Percentiles rank a stretch among this genome's conserved stretches.
Conservation (phyloP, 2,329 filamentous ascomycete species). For the Alternaria sp. region DNA sequence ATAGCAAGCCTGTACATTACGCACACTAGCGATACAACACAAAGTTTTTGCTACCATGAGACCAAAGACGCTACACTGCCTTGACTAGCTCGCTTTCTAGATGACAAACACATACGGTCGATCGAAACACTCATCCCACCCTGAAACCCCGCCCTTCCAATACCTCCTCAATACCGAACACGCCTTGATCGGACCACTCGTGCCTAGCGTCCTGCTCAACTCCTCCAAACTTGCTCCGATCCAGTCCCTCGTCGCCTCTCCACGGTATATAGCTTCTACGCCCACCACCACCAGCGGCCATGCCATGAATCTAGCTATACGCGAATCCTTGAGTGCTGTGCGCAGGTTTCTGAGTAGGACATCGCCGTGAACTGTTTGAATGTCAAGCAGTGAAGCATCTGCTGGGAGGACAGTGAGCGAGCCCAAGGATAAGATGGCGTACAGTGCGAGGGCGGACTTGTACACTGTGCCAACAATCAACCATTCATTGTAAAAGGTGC, state of each 20-base stretch:
- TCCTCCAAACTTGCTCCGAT: slow-evolving; percentile 29
- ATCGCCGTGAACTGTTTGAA: slow-evolving; percentile 25
- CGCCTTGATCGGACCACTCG: slow-evolving; percentile 34
- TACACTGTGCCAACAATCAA: slow-evolving; percentile 34
- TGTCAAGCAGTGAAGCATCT: slow-evolving; percentile 25
- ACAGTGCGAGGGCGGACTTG: slow-evolving; percentile 37
- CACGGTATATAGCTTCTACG: slow-evolving; percentile 35
- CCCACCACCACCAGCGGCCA: slow-evolving; percentile 41
- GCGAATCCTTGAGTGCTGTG: slow-evolving; percentile 12
- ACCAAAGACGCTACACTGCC: not conserved
- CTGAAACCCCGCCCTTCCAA: slow-evolving; percentile 31
- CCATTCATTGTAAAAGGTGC: slow-evolving; percentile 32
- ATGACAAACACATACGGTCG: slow-evolving; percentile 35
- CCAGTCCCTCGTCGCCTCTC: slow-evolving; percentile 26
- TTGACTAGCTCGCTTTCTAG: slow-evolving; percentile 17
- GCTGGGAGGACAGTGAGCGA: slow-evolving; percentile 30
- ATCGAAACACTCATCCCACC: slow-evolving; percentile 45
- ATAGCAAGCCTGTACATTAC: slow-evolving; percentile 21
- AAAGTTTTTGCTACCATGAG: not conserved
- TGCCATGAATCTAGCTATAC: slow-evolving; percentile 28
- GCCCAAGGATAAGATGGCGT: slow-evolving; percentile 41
- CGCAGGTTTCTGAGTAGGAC: slow-evolving; percentile 20
- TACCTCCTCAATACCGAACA: slow-evolving; percentile 33
- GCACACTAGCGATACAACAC: slow-evolving; percentile 3
- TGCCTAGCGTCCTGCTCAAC: slow-evolving; percentile 30